These are phyloP conservation scores for Mycena vitilis DNA, from an alignment of 768 basidiomycete genomes.

Conservation along the genomic window DNA sequence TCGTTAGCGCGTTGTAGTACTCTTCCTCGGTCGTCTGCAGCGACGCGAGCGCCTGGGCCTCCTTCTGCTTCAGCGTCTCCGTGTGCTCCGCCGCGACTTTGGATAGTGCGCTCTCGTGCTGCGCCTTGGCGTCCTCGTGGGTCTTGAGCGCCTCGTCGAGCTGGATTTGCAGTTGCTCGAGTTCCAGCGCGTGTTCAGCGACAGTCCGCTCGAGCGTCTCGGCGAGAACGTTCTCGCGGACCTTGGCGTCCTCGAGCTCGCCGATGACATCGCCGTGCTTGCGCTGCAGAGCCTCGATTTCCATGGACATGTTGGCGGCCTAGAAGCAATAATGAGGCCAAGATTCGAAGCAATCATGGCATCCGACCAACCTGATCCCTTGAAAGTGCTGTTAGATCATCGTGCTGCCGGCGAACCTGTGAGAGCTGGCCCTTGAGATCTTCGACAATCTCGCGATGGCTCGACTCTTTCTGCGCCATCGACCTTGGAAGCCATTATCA, in stretches of 20 bases:
- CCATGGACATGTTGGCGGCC: slow-evolving; percentile 90
- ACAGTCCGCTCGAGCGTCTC: slow-evolving; percentile 63
- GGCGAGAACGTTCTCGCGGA: slow-evolving; percentile 67
- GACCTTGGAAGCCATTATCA: slow-evolving; percentile 63
- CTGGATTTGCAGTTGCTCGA: slow-evolving; percentile 62
- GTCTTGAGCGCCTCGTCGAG: slow-evolving; percentile 57
- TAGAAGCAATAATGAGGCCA: slow-evolving; percentile 42
- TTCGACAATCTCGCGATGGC: slow-evolving; percentile 86
- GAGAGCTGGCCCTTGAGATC: slow-evolving; percentile 73
- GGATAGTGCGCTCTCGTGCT: slow-evolving; percentile 63
- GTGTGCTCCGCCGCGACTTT: slow-evolving; percentile 66
- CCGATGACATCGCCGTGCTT: slow-evolving; percentile 66
- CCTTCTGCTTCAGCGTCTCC: slow-evolving; percentile 67
- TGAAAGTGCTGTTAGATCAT: slow-evolving; percentile 83
- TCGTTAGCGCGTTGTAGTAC: slow-evolving; percentile 84
- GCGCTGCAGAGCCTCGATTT: slow-evolving; percentile 78
- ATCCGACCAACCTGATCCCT: slow-evolving; percentile 80
- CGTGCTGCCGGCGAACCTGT: slow-evolving; percentile 81
- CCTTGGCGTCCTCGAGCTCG: slow-evolving; percentile 65
- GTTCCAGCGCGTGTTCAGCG: slow-evolving; percentile 57
- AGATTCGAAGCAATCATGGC: neutral
- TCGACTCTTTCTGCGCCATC: slow-evolving; percentile 97
- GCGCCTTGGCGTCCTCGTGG: slow-evolving; percentile 63
- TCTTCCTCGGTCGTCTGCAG: slow-evolving; percentile 82
- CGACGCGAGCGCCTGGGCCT: slow-evolving; percentile 65